phyloP scores from a whole-genome alignment of 2,329 filamentous ascomycete genomes.

The Phaeosphaeriaceae sp. region DNA sequence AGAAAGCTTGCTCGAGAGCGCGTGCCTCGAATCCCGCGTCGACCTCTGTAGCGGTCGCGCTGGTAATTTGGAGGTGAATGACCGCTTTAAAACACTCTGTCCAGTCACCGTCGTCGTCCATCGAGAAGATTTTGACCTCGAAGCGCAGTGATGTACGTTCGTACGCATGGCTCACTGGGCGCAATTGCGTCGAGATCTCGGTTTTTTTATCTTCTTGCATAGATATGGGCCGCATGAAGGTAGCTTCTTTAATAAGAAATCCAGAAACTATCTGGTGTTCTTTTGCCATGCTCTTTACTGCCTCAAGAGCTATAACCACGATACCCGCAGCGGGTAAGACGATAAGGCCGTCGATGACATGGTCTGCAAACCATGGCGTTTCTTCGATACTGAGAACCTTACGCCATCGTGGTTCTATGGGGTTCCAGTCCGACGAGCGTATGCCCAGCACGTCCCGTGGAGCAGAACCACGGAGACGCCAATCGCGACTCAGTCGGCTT shows the following conservation, averaged over 20 bases:
- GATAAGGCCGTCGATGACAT: conserved; percentile 19
- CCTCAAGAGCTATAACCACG: conserved; percentile 7
- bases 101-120: neutral
- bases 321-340: conserved; percentile 42
- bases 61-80: neutral
- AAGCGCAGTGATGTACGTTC: conserved; percentile 5
- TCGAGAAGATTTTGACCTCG: conserved; percentile 8
- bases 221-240: conserved; percentile 9
- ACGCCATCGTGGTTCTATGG: conserved; percentile 48
- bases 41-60: neutral
- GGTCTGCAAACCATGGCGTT: conserved; percentile 19
- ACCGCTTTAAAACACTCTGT: neutral
- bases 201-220: neutral
- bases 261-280: neutral
- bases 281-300: neutral
- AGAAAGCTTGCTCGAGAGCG: neutral
- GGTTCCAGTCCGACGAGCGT: conserved; percentile 26
- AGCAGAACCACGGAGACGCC: conserved; percentile 1
- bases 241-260: conserved; percentile 11
- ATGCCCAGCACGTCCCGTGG: conserved; percentile 22
- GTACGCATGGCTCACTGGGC: conserved; percentile 5
- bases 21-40: neutral
- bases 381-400: conserved; percentile 48
- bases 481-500: conserved; percentile 13
- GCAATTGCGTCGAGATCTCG: neutral